Percentiles rank a stretch among this genome's conserved stretches.
Conservation (phyloP, 306 rosid species). For the Pyrus communis region DNA sequence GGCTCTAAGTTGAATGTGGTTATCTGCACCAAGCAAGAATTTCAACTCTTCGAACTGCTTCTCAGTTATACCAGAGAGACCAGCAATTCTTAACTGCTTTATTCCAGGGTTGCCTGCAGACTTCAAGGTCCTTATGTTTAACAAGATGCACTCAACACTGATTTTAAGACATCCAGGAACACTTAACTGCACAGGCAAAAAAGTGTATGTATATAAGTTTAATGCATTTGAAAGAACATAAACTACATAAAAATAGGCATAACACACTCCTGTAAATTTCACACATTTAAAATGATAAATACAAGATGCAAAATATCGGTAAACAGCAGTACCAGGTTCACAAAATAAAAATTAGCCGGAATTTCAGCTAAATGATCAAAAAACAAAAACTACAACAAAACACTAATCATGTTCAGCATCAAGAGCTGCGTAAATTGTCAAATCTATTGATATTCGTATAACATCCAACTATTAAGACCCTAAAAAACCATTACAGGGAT, state of each 20-base stretch:
- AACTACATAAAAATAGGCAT: neutral
- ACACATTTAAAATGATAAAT: neutral
- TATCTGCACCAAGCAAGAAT: slow-evolving; percentile 31
- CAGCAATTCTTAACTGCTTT: slow-evolving; percentile 40
- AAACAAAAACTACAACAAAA: neutral
- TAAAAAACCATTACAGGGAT: neutral
- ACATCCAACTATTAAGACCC: neutral
- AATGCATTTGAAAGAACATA: neutral
- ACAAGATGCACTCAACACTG: slow-evolving; percentile 33
- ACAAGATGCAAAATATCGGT: neutral
- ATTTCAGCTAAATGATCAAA: neutral
- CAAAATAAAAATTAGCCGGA: neutral
- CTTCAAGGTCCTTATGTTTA: slow-evolving; percentile 34
- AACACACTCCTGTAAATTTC: neutral
- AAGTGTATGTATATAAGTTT: slow-evolving; percentile 6
- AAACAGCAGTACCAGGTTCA: neutral
- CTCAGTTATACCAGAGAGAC: slow-evolving; percentile 27
- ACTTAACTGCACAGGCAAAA: slow-evolving; percentile 27
- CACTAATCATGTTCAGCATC: neutral
- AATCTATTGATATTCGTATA: neutral
- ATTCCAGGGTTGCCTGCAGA: slow-evolving; percentile 32
- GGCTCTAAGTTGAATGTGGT: slow-evolving; percentile 15
- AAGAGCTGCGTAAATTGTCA: slow-evolving; percentile 4
- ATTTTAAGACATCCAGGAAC: slow-evolving; percentile 42
- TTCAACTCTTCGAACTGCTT: slow-evolving; percentile 43